Base-by-base conservation (phyloP, 352 stramenopile species). In the Pelagophyceae sp. region DNA sequence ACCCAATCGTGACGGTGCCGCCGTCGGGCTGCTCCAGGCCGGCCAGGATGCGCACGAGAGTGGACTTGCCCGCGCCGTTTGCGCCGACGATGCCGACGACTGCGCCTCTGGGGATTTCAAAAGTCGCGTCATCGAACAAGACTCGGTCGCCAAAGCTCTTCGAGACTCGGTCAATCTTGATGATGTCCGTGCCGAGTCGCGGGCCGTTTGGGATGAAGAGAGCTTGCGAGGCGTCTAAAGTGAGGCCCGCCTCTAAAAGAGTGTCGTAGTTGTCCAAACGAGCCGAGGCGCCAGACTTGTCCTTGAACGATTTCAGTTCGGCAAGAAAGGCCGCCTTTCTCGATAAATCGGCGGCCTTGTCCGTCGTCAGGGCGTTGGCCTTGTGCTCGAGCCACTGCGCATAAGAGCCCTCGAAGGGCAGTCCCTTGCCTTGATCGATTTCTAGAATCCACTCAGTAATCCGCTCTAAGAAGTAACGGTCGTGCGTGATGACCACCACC, bases 401-500 rank as follows among this genome's bases (percentile, higher is more conserved):
- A 86, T 99, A 99, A 84, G 99, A 98, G 45, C 96, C 96, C 85
- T 98, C 92, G 85, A 97, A 98, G 51, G 93, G 93, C 84, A 96
- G 96, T n/a, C 87, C 86, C 76, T 89, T 81, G 70, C 95, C 95
- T 70, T 93, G 88, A 82, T 99, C 95, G 0, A 99, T 86, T 81
- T 99, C 94, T 1, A 99, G 83, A 77, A 99, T 98, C 93, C 95
- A 98, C 33, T 93, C 87, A 11, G 93, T 93, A 3, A 98, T 95
- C 80, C 98, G 98, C 80, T 99, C 95, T 35, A 99, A 79, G 81
- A 99, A 99, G 84, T 98, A 98, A 31, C 95, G 88, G 83, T 99
- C 96, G 87, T 99, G 96, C 33, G 95, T 98, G 80, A 99, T 97
- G 38, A 92, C 96, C 31, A 99, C 89, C 75, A 98, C 94, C 0